Conservation (phyloP, 192 early-diverging fungal genomes). For the Gamsiella multidivaricata region DNA sequence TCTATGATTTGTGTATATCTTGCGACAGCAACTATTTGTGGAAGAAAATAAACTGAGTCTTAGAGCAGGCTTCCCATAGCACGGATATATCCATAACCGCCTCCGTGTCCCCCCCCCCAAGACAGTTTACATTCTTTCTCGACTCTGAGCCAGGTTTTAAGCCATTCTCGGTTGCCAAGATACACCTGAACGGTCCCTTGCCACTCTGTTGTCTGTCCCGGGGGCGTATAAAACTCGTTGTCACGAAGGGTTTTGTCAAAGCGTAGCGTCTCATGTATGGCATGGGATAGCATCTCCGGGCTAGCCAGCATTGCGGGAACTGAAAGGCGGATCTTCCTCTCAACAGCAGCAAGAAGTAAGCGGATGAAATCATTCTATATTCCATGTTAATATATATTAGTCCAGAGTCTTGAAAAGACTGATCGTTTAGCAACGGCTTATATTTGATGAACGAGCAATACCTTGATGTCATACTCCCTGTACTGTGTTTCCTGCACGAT, state of each 20-base stretch:
- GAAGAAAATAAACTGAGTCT: too few species aligned
- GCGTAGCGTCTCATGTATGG: slow-evolving; percentile 69
- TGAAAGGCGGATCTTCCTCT: slow-evolving; percentile 67
- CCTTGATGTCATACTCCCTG: slow-evolving; percentile 64
- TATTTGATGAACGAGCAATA: slow-evolving; percentile 1
- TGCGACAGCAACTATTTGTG: slow-evolving; percentile 62
- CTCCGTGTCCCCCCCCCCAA: too few species aligned
- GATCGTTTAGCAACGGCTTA: neutral
- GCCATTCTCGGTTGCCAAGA: slow-evolving; percentile 65
- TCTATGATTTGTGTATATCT: slow-evolving; percentile 73
- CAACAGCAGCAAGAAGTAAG: slow-evolving; percentile 63
- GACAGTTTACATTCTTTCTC: slow-evolving; percentile 77
- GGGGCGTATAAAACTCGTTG: slow-evolving; percentile 65
- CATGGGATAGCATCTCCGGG: slow-evolving; percentile 73
- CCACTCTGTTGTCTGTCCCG: slow-evolving; percentile 54
- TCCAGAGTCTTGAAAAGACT: neutral
- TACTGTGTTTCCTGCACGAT: slow-evolving; percentile 63
- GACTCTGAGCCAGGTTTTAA: slow-evolving; percentile 75
- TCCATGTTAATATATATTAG: neutral
- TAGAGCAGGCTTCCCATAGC: too few species aligned
- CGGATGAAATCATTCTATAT: slow-evolving; percentile 72
- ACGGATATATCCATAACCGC: too few species aligned
- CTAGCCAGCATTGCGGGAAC: slow-evolving; percentile 60
- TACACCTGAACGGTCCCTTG: slow-evolving; percentile 61
- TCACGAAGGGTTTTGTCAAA: slow-evolving; percentile 78